These are phyloP conservation scores for Pestalotiopsis sp. DNA, from an alignment of 2,329 filamentous ascomycete species.

Conservation along the genomic window DNA sequence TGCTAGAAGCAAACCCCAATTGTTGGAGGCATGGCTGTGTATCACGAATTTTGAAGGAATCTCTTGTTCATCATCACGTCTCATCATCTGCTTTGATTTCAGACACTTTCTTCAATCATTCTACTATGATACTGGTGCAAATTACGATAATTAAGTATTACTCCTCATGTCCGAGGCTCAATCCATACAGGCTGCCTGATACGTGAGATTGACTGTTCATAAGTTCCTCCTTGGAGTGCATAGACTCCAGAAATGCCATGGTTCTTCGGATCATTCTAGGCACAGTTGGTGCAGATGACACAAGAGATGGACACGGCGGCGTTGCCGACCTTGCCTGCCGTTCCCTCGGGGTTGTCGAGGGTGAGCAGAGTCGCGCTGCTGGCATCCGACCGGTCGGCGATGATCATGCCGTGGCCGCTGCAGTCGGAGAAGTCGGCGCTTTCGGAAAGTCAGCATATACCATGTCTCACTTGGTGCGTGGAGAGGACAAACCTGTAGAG, in stretches of 20 bases:
- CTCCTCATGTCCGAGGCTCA: not conserved
- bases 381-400: not conserved
- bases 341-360: not conserved
- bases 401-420: not conserved
- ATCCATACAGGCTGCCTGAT: not conserved
- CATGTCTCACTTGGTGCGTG: not conserved
- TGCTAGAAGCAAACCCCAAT: too few relatives aligned
- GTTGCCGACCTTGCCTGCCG: not conserved
- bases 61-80: too few relatives aligned
- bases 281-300: not conserved
- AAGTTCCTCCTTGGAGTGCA: not conserved
- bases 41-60: too few relatives aligned
- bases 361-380: not conserved
- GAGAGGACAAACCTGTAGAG: not conserved
- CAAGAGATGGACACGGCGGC: constrained; percentile 1
- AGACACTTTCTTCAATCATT: not conserved
- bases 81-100: not conserved
- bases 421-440: not conserved
- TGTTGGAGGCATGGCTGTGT: too few relatives aligned
- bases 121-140: not conserved
- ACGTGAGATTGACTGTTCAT: not conserved
- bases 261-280: not conserved
- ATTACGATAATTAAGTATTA: not conserved
- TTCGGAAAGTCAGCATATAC: not conserved
- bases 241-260: not conserved